Base-by-base conservation (phyloP, 352 stramenopile genomes). In the Phytophthora cactorum region DNA sequence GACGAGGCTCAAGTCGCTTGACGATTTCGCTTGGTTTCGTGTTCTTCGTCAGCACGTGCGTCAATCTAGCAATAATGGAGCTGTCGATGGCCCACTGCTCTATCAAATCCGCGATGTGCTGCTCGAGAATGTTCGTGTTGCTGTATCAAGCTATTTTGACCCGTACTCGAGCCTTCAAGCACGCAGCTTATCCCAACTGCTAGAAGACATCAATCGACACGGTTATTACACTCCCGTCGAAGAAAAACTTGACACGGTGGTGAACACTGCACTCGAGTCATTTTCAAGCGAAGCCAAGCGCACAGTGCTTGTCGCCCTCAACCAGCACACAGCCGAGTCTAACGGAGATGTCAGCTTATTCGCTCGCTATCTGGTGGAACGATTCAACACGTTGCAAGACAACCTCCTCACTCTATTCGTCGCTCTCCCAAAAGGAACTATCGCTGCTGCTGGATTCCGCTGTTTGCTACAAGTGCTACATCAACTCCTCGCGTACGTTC, bases 391-490 rank as follows among this genome's bases (percentile, higher is more conserved):
- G n/a, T 70, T 92, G 8, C 72, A 85, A 34, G 84, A 91, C 55
- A 91, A 93, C 29, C 65, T 83, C 22, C 59, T 90, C n/a, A 84
- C 73, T 31, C 47, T 93, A 28, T 90, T 93, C 45, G 82, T 89
- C 8, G 67, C 74, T 49, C 69, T 91, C 7, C 79, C 82, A 0
- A 74, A 64, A 63, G 36, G 55, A 63, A 17, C 38, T 1, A 39
- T 62, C 50, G 27, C 62, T 75, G 52, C 59, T 14, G 57, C 59
- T 10, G 78, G 72, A 28, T 93, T 93, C 54, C 74, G 72, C 25
- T 79, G 70, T 46, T 62, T 93, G 27, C 77, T 93, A 60, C 79
- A 88, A 60, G 52, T 90, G 27, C 70, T 92, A 3, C 77, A 90
- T 50, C 79, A 81, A n/a, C 63, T 92, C 7, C 77, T 92, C 22